Conservation (phyloP, 2,329 filamentous ascomycete genomes). For the Alternaria brassicae region DNA sequence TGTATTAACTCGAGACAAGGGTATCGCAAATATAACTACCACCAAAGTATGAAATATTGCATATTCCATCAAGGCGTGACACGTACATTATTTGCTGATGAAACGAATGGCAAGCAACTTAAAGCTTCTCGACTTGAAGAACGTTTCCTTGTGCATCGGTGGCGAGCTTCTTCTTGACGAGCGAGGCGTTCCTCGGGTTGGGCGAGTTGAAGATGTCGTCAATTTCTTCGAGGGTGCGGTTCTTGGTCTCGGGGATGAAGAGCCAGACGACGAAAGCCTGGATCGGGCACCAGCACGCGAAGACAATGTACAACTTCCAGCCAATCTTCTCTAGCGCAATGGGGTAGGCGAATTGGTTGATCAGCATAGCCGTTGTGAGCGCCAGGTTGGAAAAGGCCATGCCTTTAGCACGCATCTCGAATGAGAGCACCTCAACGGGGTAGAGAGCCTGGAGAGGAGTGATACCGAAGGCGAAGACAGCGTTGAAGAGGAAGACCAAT, state of each 20-base stretch:
- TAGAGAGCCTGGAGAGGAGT: slow-evolving; percentile 47
- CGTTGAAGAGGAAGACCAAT: slow-evolving; percentile 45
- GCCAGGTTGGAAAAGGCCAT: slow-evolving; percentile 36
- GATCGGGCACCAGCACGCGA: slow-evolving; percentile 30
- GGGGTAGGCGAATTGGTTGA: slow-evolving; percentile 43
- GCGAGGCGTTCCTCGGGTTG: slow-evolving; percentile 33
- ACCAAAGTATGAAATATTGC: neutral
- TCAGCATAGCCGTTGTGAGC: slow-evolving; percentile 28
- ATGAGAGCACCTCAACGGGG: slow-evolving; percentile 46
- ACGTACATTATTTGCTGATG: neutral
- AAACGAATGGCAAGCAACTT: neutral
- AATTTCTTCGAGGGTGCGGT: slow-evolving; percentile 37
- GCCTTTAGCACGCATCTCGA: slow-evolving; percentile 46
- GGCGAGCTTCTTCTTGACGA: slow-evolving; percentile 35
- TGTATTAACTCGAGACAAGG: neutral
- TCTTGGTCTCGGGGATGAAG: slow-evolving; percentile 40
- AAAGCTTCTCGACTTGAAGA: slow-evolving; percentile 36
- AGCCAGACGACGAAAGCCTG: slow-evolving; percentile 28
- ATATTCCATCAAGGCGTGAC: neutral
- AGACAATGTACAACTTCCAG: slow-evolving; percentile 38
- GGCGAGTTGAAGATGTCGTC: slow-evolving; percentile 33
- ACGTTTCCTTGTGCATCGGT: slow-evolving; percentile 27
- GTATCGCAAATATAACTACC: neutral
- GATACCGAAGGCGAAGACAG: slow-evolving; percentile 43
- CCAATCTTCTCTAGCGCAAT: slow-evolving; percentile 33